A percentile compares a stretch with the other conserved stretches of the same genome.
phyloP scores from a whole-genome alignment of 1,284 basidiomycete genomes.

The Mycocalia duriaeana region DNA sequence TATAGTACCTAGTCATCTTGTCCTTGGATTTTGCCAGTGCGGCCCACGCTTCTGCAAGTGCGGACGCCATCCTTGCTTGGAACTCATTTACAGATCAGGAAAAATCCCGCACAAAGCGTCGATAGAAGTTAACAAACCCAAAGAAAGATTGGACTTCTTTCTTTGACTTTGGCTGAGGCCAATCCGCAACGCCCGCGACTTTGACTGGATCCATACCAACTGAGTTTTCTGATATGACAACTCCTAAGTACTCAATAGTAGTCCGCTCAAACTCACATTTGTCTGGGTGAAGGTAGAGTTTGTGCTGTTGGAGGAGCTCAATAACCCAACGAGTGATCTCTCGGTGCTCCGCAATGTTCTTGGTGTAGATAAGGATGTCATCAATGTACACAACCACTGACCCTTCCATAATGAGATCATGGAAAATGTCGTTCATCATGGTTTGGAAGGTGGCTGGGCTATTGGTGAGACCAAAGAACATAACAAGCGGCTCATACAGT shows the following conservation, averaged over 20 bases:
- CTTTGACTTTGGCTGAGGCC: conserved; percentile 23
- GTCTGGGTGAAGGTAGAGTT: conserved; percentile 27
- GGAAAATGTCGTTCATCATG: conserved; percentile 5
- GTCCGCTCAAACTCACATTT: conserved; percentile 33
- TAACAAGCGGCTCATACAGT: conserved; percentile 11
- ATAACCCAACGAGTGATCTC: conserved; percentile 21
- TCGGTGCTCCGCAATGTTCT: background rate
- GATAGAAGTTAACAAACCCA: conserved; percentile 40
- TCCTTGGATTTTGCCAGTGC: too few species aligned
- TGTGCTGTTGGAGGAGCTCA: conserved; percentile 20
- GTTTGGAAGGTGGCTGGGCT: conserved; percentile 12
- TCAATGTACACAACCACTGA: conserved; percentile 15
- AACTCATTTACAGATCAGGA: too few species aligned
- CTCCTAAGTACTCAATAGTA: conserved; percentile 34
- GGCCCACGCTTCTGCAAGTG: too few species aligned
- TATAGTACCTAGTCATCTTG: too few species aligned
- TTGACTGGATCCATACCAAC: conserved; percentile 35
- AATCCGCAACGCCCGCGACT: conserved; percentile 27
- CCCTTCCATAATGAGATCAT: background rate
- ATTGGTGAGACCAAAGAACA: conserved; percentile 14
- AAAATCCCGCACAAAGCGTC: conserved; percentile 36
- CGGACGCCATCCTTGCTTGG: too few species aligned
- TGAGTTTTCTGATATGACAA: conserved; percentile 22
- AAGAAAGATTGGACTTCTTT: conserved; percentile 26
- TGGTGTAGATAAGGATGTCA: conserved; percentile 12